phyloP scores from a whole-genome alignment of 306 rosid genomes.

The Rosa rugosa region DNA sequence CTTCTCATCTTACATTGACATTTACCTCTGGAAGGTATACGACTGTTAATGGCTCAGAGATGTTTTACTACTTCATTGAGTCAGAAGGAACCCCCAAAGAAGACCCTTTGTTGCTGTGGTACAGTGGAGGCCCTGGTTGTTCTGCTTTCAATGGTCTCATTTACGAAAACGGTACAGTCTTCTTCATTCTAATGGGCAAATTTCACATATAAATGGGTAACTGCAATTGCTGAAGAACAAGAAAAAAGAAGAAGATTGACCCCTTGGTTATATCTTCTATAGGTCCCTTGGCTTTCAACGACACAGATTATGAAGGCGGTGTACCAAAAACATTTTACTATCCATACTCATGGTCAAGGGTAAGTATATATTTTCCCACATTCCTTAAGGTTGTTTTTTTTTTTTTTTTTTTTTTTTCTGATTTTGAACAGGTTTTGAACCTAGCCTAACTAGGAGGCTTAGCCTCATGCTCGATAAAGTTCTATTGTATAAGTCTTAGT shows the following conservation, averaged over 20 bases:
- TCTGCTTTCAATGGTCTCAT: slow-evolving; percentile 20
- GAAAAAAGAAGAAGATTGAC: background rate
- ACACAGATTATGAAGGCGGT: slow-evolving; percentile 4
- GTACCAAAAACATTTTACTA: slow-evolving; percentile 11
- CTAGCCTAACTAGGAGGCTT: too few relatives aligned
- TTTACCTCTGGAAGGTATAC: slow-evolving; percentile 4
- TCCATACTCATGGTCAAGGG: slow-evolving; percentile 27
- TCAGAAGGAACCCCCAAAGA: slow-evolving; percentile 11
- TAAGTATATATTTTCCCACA: background rate
- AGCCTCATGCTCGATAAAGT: too few relatives aligned
- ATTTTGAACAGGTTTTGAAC: too few relatives aligned
- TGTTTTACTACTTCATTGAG: slow-evolving; percentile 28
- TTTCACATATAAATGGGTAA: background rate
- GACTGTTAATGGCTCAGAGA: background rate
- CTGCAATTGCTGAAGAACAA: background rate
- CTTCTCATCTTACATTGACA: background rate
- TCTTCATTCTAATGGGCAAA: background rate
- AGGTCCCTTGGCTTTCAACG: slow-evolving; percentile 31
- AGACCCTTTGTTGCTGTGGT: slow-evolving; percentile 19
- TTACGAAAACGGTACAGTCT: slow-evolving; percentile 10
- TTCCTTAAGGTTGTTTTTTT: background rate
- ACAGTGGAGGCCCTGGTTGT: slow-evolving; percentile 30
- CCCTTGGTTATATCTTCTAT: background rate
- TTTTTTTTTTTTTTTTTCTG: too few relatives aligned
- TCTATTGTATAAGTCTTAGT: background rate